Evolutionary conservation across 495 filamentous ascomycete species (phyloP).

Genomic region (Aspergillus sparsus): DNA sequence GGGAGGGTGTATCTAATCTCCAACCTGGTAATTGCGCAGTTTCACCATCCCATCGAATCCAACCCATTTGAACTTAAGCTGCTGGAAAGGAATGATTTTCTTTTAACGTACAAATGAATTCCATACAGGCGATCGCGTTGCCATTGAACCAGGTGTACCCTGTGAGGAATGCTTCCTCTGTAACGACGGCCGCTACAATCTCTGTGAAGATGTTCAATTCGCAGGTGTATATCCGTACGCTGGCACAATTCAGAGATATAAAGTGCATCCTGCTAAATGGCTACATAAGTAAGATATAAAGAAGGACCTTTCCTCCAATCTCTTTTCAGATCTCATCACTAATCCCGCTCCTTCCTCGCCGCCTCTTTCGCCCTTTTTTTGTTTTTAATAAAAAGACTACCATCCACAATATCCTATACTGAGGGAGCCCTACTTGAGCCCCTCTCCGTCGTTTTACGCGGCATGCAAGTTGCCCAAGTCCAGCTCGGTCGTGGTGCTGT

Average conservation of each 20-base stretch:
- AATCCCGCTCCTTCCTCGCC: neutral
- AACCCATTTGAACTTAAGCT: neutral
- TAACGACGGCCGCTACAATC: slow-evolving; percentile 69
- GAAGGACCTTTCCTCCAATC: no score
- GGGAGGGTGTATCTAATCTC: slow-evolving; percentile 43
- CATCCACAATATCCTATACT: slow-evolving; percentile 58
- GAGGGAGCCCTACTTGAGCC: slow-evolving; percentile 76
- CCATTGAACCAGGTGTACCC: slow-evolving; percentile 72
- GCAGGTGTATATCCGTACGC: slow-evolving; percentile 60
- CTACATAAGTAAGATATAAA: slow-evolving; percentile 41
- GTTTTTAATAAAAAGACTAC: slow-evolving; percentile 41
- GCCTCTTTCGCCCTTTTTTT: neutral
- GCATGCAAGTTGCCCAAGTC: slow-evolving; percentile 57
- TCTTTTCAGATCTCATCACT: no score
- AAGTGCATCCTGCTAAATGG: slow-evolving; percentile 64
- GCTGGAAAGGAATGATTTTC: neutral
- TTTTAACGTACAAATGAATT: slow-evolving; percentile 1
- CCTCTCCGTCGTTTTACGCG: slow-evolving; percentile 74
- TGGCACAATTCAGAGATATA: slow-evolving; percentile 60
- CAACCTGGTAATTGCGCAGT: slow-evolving; percentile 29
- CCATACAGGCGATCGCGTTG: slow-evolving; percentile 64
- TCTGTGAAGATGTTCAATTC: slow-evolving; percentile 73
- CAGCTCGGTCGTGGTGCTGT: slow-evolving; percentile 56
- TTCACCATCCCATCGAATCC: neutral
- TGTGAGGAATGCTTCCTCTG: slow-evolving; percentile 68